phyloP scores from a whole-genome alignment of 805 yeast genomes.

The Ogataea ganodermae region DNA sequence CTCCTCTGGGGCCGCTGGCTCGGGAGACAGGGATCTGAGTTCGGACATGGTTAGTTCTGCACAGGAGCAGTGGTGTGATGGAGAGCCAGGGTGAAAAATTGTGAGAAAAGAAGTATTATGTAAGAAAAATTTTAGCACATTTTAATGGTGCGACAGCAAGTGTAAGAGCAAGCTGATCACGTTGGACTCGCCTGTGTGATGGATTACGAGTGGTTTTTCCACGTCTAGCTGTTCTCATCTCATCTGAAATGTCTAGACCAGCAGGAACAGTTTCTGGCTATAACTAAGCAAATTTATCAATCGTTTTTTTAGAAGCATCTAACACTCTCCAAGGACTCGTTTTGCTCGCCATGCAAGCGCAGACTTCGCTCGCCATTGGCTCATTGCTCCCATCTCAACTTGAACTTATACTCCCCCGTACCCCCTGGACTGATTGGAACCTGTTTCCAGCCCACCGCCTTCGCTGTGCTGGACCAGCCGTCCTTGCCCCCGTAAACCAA shows the following conservation, averaged over 20 bases:
- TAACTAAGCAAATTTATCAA: too few species aligned
- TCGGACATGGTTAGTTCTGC: constrained; percentile 3
- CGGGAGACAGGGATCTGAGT: constrained; percentile 21
- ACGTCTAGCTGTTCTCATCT: too few species aligned
- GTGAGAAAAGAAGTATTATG: background rate
- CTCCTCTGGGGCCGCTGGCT: constrained; percentile 22
- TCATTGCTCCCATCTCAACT: constrained; percentile 36
- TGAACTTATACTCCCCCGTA: constrained; percentile 40
- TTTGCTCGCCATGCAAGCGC: too few species aligned
- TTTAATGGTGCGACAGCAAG: background rate
- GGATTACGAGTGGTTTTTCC: too few species aligned
- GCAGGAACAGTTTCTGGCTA: too few species aligned
- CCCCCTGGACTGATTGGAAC: constrained; percentile 49
- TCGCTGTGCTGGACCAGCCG: constrained; percentile 57
- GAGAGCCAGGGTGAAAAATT: background rate
- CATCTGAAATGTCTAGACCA: too few species aligned
- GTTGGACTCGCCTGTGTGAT: too few species aligned
- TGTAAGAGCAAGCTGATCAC: too few species aligned
- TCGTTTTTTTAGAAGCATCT: too few species aligned
- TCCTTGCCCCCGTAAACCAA: constrained; percentile 63
- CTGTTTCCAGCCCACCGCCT: constrained; percentile 49
- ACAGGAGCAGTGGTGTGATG: background rate
- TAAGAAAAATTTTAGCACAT: background rate
- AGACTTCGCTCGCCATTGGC: background rate
- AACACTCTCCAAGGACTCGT: too few species aligned